Evolutionary conservation across 805 yeast genomes (phyloP).

Genomic region (Kregervanrija delftensis): DNA sequence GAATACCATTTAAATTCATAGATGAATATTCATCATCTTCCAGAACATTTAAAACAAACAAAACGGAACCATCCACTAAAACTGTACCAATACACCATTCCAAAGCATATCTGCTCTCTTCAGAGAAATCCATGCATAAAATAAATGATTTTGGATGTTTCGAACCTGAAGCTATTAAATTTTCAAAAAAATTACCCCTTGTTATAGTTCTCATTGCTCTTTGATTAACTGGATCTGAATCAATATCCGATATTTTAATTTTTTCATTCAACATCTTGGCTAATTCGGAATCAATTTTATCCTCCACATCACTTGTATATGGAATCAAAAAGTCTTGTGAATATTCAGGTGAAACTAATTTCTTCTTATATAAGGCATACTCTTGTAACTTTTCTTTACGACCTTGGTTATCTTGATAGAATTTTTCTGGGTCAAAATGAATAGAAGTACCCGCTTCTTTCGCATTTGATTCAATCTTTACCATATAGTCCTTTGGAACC

Average conservation of each 20-base stretch:
- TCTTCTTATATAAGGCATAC: slow-evolving; percentile 51
- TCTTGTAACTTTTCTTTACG: slow-evolving; percentile 48
- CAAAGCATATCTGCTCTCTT: slow-evolving; percentile 75
- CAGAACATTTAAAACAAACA: slow-evolving; percentile 61
- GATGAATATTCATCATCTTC: slow-evolving; percentile 36
- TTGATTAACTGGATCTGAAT: slow-evolving; percentile 43
- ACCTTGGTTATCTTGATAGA: slow-evolving; percentile 42
- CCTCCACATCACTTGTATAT: slow-evolving; percentile 62
- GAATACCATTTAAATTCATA: slow-evolving; percentile 30
- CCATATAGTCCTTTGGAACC: slow-evolving; percentile 26
- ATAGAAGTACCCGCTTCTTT: slow-evolving; percentile 36
- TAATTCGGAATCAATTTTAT: slow-evolving; percentile 52
- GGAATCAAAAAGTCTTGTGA: slow-evolving; percentile 36
- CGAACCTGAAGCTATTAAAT: slow-evolving; percentile 18
- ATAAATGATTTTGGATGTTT: slow-evolving; percentile 50
- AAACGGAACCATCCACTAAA: slow-evolving; percentile 72
- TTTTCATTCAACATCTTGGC: slow-evolving; percentile 49
- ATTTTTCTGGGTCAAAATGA: slow-evolving; percentile 35
- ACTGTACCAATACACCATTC: slow-evolving; percentile 88
- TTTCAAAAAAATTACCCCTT: slow-evolving; percentile 57
- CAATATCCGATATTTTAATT: slow-evolving; percentile 48
- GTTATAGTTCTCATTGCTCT: slow-evolving; percentile 66
- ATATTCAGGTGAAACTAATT: slow-evolving; percentile 45
- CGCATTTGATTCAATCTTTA: slow-evolving; percentile 25
- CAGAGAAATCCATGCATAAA: slow-evolving; percentile 74